Evolutionary conservation across 1,139 yeast genomes (phyloP), one percentile per base, ranked within the genome.

Genomic region (Williopsis jadinii): DNA sequence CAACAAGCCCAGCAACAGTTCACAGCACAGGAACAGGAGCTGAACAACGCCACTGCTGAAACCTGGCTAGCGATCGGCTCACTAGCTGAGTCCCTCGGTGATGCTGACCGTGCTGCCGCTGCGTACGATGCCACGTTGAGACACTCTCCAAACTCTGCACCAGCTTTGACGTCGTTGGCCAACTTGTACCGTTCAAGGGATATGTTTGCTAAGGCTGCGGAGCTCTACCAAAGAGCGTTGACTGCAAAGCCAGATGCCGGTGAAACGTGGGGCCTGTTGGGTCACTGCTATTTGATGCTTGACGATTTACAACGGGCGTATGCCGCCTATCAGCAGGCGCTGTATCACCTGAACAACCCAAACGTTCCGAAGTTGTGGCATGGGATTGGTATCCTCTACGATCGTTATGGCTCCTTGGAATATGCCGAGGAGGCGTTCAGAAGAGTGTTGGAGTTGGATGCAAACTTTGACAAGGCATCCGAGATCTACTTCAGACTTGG

Each of bases 351-450:
- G 60, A 88, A 86, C 50, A 90, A 92, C 59, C 95, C 97, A 39
- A 87, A 88, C 54, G 97, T 90, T 39, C 97, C 98, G 41, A 88
- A 88, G 61, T 75, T 90, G 53, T 92, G 98, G 97, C 97, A 92
- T 62, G 98, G 98, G 0, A 92, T 92, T 53, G 98, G 98, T 33
- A 92, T 92, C 47, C 70, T 92, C 47, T 92, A 92, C 62, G 98
- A 92, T 62, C 73, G 98, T 40, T 92, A 92, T 61, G 98, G 97
- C 12, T 85, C 95, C 9, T 69, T 90, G 53, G 97, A 90, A 63
- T 92, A 90, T 56, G 98, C 98, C 4, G 97, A 92, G 62, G 98
- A 92, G 62, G 97, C 98, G 5, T 92, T 92, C 66, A 95, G 94
- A 32, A 80, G 95, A 54, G 98, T 92, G 11, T 71, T 92, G 62